Percentiles rank a stretch among this genome's conserved stretches.
Evolutionary conservation across 345 rosid genomes (phyloP).

Genomic region (Heritiera fomes): DNA sequence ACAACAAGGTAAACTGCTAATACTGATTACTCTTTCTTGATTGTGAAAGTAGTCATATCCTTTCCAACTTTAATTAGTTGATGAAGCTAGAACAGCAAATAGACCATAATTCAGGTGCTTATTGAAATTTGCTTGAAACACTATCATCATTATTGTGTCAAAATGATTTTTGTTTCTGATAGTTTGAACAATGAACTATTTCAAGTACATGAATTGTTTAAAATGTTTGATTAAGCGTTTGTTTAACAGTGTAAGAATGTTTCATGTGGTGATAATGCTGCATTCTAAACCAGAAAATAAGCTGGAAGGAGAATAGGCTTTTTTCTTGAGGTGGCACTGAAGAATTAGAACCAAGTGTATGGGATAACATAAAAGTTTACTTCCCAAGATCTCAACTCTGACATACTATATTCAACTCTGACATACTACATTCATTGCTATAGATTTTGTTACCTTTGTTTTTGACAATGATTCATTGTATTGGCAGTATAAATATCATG

Average conservation of each 20-base stretch:
- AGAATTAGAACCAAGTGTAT: too few relatives aligned
- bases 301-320: too few relatives aligned
- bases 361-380: too few relatives aligned
- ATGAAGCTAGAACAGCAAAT: not conserved
- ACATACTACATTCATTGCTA: not conserved
- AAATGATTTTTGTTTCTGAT: not conserved
- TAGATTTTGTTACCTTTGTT: not conserved
- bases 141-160: not conserved
- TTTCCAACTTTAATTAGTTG: not conserved
- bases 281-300: not conserved
- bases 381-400: not conserved
- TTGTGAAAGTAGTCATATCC: not conserved
- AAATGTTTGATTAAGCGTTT: too few relatives aligned
- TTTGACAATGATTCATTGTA: slow-evolving; percentile 24
- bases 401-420: not conserved
- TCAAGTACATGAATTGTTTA: not conserved
- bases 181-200: not conserved
- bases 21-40: not conserved
- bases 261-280: not conserved
- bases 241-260: too few relatives aligned
- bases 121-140: too few relatives aligned
- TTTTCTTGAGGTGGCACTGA: too few relatives aligned
- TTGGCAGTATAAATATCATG: slow-evolving; percentile 40
- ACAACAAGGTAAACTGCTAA: slow-evolving; percentile 43
- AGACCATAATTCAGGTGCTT: not conserved